Evolutionary conservation across 768 basidiomycete species (phyloP), one percentile per base, ranked within the genome.

Genomic region (Rhizopogon sp.): DNA sequence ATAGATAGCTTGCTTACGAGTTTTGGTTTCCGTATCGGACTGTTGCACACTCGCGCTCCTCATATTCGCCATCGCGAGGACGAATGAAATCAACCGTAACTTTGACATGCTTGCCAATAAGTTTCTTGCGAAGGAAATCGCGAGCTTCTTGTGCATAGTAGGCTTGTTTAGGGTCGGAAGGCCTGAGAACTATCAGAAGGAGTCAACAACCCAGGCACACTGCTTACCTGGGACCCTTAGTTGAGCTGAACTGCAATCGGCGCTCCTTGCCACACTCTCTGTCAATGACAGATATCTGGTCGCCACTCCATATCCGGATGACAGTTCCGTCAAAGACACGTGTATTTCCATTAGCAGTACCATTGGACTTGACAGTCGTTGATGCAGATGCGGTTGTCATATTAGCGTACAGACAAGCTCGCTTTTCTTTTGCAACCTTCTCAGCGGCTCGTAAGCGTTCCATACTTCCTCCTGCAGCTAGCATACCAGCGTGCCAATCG

Each of bases 401-500:
- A 63, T 78, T 82, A 25, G 87, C 86, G 63, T 90, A 93, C 8
- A 96, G 75, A 57, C 75, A 83, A 2, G 77, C 70, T 31, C 84
- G 82, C 63, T 82, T 87, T 66, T 90, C 86, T 68, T 90, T 92
- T 20, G 91, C 93, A 46, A 62, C 66, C 67, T 80, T 87, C 72
- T 98, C 95, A 0, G 91, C 92, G 1, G 83, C 81, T 50, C 95
- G 85, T 29, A 98, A 79, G 41, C 84, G 85, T 63, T 95, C 93
- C 83, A 98, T 91, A 5, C 84, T 89, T 40, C 93, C 93, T 50
- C 79, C 76, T 52, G 78, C 81, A 1, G 92, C 84, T 20, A 99
- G 82, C 81, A 98, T 88, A 20, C 95, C 95, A 14, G 96, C 94
- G 68, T 99, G 96, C 95, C 95, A 98, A 66, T 96, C 95, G 56